These are phyloP conservation scores for Alternaria panax DNA, from an alignment of 2,329 filamentous ascomycete genomes.

Conservation along the genomic window DNA sequence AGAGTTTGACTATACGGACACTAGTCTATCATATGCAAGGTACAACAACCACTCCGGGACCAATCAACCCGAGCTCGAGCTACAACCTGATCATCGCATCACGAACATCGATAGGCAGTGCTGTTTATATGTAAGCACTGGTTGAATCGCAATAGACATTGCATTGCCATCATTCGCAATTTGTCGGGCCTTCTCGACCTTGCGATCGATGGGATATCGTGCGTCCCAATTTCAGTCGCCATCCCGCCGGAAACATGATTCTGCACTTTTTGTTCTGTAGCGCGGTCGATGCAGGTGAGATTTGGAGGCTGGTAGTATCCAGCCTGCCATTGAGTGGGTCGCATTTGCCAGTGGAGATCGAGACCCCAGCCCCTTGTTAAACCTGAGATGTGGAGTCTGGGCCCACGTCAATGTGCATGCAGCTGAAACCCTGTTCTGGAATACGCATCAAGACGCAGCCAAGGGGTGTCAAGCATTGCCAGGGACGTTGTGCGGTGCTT, in stretches of 20 bases:
- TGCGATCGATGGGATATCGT: not conserved
- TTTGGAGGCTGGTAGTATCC: not conserved
- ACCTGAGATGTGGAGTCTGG: constrained; percentile 8
- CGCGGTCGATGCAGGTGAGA: not conserved
- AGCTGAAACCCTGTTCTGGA: constrained; percentile 21
- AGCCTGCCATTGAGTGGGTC: not conserved
- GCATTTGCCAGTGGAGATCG: constrained; percentile 1
- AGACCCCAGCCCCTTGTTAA: not conserved
- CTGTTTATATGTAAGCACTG: not conserved
- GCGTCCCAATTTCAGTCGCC: not conserved
- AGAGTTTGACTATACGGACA: not conserved
- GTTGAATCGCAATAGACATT: not conserved
- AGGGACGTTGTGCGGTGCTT: constrained; percentile 27
- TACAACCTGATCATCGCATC: not conserved
- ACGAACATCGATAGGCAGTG: not conserved
- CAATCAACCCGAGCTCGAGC: not conserved
- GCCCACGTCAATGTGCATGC: constrained; percentile 30
- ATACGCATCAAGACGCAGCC: constrained; percentile 14
- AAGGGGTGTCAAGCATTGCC: constrained; percentile 37
- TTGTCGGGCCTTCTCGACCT: not conserved
- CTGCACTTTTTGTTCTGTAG: not conserved
- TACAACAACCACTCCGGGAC: not conserved
- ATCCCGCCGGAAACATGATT: not conserved
- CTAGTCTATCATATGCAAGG: constrained; percentile 2
- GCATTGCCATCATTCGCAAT: not conserved